Conservation (phyloP, 345 rosid genomes). For the Trapa bicornis region DNA sequence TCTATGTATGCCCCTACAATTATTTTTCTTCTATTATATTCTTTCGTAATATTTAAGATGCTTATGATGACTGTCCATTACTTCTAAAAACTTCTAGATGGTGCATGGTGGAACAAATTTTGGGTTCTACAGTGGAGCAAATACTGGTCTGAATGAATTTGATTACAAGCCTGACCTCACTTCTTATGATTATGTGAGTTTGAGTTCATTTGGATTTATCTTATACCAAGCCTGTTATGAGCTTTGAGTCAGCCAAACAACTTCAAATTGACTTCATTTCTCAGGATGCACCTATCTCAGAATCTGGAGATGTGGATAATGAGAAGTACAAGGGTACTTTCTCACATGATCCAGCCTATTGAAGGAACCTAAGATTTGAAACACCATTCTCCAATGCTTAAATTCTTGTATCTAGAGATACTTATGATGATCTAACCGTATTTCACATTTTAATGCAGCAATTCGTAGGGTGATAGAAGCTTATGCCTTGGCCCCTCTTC, state of each 20-base stretch:
- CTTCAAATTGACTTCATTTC: conserved; percentile 8
- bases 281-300: conserved; percentile 95
- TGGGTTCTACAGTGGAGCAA: conserved; percentile 93
- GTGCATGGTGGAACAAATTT: conserved; percentile 98
- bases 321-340: conserved; percentile 59
- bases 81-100: conserved; percentile 41
- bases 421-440: not conserved
- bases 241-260: conserved; percentile 1
- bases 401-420: not conserved
- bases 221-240: conserved; percentile 2
- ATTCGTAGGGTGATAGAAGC: conserved; percentile 45
- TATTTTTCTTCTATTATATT: conserved; percentile 3
- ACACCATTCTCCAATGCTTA: not conserved
- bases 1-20: conserved; percentile 45
- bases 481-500: conserved; percentile 32
- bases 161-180: conserved; percentile 90
- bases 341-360: not conserved
- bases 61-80: conserved; percentile 3
- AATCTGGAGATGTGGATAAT: conserved; percentile 72
- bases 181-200: conserved; percentile 81
- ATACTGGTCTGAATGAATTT: conserved; percentile 46
- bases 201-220: conserved; percentile 8
- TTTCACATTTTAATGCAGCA: conserved; percentile 31
- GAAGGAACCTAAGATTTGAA: not conserved
- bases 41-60: conserved; percentile 2